Evolutionary conservation across 345 rosid species (phyloP).

Genomic region (Salix dunnii): DNA sequence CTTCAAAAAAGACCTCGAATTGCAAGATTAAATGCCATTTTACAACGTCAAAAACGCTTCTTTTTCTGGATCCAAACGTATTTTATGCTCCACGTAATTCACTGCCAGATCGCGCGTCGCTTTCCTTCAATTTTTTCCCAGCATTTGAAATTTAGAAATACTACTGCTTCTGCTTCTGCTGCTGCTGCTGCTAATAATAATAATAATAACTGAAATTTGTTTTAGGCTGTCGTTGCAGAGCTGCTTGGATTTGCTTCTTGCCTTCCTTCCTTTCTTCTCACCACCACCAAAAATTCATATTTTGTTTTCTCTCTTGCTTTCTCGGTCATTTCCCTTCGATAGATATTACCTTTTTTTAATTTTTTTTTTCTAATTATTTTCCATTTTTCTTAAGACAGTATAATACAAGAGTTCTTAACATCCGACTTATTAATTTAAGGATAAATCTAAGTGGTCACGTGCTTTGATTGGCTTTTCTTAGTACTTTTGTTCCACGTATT

Average conservation of each 20-base stretch:
- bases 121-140: background rate
- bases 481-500: background rate
- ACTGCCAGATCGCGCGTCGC: conserved; percentile 3
- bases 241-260: conserved; percentile 38
- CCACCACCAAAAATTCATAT: conserved; percentile 25
- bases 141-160: background rate
- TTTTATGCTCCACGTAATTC: conserved; percentile 13
- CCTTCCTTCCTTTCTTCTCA: conserved; percentile 24
- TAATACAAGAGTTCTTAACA: background rate
- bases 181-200: too few species aligned
- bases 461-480: background rate
- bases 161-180: too few species aligned
- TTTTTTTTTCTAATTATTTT: background rate
- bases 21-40: conserved; percentile 17
- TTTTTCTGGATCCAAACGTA: conserved; percentile 44
- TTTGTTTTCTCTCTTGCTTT: background rate
- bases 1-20: conserved; percentile 29
- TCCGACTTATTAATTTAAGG: background rate
- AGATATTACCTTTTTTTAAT: conserved; percentile 9
- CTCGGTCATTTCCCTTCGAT: conserved; percentile 3
- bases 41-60: conserved; percentile 25
- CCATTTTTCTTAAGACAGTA: background rate
- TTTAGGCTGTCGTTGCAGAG: conserved; percentile 1
- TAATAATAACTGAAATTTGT: conserved; percentile 1
- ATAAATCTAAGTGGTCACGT: background rate